Evolutionary conservation across 192 early-diverging fungal species (phyloP), one percentile per base, ranked within the genome.

Genomic region (Coemansia sp.): DNA sequence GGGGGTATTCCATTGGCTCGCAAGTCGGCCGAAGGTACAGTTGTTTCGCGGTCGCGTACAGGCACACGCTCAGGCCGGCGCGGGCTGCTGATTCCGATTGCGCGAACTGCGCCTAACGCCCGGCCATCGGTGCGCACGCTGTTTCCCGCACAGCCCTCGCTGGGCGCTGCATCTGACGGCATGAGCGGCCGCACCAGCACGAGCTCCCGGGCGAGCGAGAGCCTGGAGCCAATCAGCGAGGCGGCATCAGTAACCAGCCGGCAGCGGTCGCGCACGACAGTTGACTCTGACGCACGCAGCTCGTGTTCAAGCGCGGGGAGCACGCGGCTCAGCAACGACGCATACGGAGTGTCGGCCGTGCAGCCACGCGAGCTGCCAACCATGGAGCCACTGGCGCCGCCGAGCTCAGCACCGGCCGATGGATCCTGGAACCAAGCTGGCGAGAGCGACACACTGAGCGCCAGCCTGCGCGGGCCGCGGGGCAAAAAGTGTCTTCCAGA

Each of bases 401-500:
- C 64, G 29, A 75, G 41, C 52, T 82, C 68, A 53, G 72, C 64
- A 54, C 69, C 70, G 29, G 68, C 43, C 12, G 61, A 61, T n/a
- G 32, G 32, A n/a, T 41, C 57, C 50, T 70, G 62, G 68, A 29
- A 53, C 41, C 55, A 22, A 8, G 62, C 32, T 23, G 53, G 57
- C 61, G 50, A 65, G 54, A 35, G 32, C 32, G 57, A 62, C 2
- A 24, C 48, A 18, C 50, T 74, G 66, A 56, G 67, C 5, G 56
- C 71, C 23, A 66, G 70, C 24, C 61, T 80, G 67, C 77, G 83
- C 20, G 75, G 73, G n/a, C 73, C 77, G n/a, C 71, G 66, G 41
- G 80, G 85, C 47, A 64, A 74, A 41, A 76, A 82, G 49, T 71
- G 76, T n/a, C 69, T 59, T n/a, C 62, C 74, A 0, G 70, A 81